These are phyloP conservation scores for Pezicula rhizophila DNA, from an alignment of 2,329 filamentous ascomycete genomes.

Conservation along the genomic window DNA sequence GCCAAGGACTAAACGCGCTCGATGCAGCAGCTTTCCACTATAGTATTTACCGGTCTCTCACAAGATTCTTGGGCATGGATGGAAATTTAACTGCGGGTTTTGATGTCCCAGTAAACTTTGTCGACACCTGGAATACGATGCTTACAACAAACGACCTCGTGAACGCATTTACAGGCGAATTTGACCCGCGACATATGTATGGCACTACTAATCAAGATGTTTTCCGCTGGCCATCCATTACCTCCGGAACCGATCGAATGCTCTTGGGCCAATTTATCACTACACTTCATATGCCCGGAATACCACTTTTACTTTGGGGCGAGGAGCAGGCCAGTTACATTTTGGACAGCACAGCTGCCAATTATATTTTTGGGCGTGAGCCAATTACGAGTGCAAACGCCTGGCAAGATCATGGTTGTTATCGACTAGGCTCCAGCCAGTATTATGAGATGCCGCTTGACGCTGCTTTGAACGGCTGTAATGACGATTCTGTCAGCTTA, in stretches of 20 bases:
- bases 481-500: slow-evolving; percentile 49
- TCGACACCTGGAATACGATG: slow-evolving; percentile 47
- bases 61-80: slow-evolving; percentile 52
- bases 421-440: slow-evolving; percentile 47
- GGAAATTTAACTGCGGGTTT: slow-evolving; percentile 48
- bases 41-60: slow-evolving; percentile 56
- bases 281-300: slow-evolving; percentile 53
- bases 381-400: slow-evolving; percentile 55
- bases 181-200: slow-evolving; percentile 60
- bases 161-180: slow-evolving; percentile 53
- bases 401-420: slow-evolving; percentile 62
- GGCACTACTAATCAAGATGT: slow-evolving; percentile 62
- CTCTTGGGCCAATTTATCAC: slow-evolving; percentile 53
- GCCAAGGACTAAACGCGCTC: slow-evolving; percentile 44
- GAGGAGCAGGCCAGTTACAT: slow-evolving; percentile 62
- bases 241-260: slow-evolving; percentile 50
- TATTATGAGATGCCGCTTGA: slow-evolving; percentile 53
- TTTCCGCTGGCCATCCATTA: slow-evolving; percentile 55
- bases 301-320: slow-evolving; percentile 55
- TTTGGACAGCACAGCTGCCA: slow-evolving; percentile 55
- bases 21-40: slow-evolving; percentile 60
- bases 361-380: slow-evolving; percentile 61
- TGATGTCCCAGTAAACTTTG: slow-evolving; percentile 48
- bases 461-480: slow-evolving; percentile 46
- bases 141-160: slow-evolving; percentile 52